These are phyloP conservation scores for Paracoccidioides brasiliensis DNA, from an alignment of 2,329 filamentous ascomycete species.

Conservation along the genomic window DNA sequence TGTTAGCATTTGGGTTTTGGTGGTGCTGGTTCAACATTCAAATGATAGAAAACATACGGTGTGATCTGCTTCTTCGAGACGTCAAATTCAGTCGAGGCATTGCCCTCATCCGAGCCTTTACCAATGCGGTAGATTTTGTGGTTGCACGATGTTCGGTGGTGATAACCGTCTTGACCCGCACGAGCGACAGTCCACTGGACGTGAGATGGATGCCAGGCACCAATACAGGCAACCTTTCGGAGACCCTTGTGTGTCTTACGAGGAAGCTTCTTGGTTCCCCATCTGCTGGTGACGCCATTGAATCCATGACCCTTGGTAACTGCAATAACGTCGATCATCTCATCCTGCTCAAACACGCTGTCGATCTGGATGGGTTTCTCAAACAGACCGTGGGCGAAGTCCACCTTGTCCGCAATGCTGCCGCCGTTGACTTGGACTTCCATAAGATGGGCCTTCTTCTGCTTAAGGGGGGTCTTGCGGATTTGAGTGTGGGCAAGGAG, in stretches of 20 bases:
- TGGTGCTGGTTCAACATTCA: neutral
- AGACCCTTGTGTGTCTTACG: conserved; percentile 99
- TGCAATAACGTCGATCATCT: conserved; percentile 98
- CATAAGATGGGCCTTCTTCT: conserved; percentile 99
- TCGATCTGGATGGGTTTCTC: conserved; percentile 96
- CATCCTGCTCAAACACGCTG: conserved; percentile 96
- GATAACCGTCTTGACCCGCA: conserved; percentile 99
- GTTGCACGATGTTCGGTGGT: conserved; percentile 99
- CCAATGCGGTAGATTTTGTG: conserved; percentile 99
- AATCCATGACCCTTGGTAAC: conserved; percentile 99
- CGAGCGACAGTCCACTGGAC: conserved; percentile 99
- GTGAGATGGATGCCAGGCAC: conserved; percentile 99
- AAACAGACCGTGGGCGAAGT: conserved; percentile 88
- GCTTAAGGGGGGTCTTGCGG: conserved; percentile 97
- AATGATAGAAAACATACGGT: conserved; percentile 57
- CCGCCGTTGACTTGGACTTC: conserved; percentile 99
- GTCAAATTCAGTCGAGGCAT: conserved; percentile 88
- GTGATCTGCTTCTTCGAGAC: conserved; percentile 99
- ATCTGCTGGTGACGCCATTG: conserved; percentile 91
- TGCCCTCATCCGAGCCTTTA: conserved; percentile 80
- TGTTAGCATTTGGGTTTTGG: conserved; percentile 23
- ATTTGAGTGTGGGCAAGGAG: conserved; percentile 99
- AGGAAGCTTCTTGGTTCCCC: conserved; percentile 99
- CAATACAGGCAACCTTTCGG: conserved; percentile 99
- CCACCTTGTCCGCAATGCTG: conserved; percentile 89